phyloP scores from a whole-genome alignment of 2,329 filamentous ascomycete species.

The Neonectria neomacrospora region DNA sequence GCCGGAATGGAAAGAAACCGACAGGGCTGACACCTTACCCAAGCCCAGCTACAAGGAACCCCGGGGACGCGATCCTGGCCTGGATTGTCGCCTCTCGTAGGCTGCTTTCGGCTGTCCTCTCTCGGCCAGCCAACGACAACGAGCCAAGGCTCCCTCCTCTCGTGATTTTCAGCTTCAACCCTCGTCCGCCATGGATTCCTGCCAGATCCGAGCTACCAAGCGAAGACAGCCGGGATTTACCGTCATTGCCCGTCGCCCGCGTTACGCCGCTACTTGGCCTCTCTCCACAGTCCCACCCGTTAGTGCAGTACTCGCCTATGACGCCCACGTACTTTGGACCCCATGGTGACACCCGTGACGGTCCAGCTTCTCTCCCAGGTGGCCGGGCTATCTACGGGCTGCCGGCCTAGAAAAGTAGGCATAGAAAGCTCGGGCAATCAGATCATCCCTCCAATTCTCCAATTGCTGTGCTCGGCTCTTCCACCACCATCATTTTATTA shows the following conservation, averaged over 20 bases:
- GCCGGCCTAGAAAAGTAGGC: not conserved
- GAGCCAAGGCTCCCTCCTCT: not conserved
- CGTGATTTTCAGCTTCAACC: constrained; percentile 1
- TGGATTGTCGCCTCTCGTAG: constrained; percentile 35
- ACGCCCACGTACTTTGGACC: not conserved
- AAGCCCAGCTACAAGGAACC: constrained; percentile 16
- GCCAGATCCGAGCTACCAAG: constrained; percentile 35
- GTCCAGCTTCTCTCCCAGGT: constrained; percentile 12
- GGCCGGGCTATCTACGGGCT: constrained; percentile 9
- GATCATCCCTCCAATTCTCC: constrained; percentile 38
- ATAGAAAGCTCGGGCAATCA: constrained; percentile 32
- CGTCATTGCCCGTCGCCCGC: constrained; percentile 20
- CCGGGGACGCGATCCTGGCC: constrained; percentile 25
- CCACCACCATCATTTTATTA: constrained; percentile 25
- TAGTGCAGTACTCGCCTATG: constrained; percentile 29
- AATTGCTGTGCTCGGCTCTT: constrained; percentile 31
- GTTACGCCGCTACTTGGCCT: constrained; percentile 33
- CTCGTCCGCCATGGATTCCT: constrained; percentile 2
- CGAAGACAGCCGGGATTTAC: constrained; percentile 42
- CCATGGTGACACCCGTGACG: not conserved
- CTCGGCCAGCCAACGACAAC: not conserved
- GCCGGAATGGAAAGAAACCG: not conserved
- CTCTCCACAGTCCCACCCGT: fast-evolving
- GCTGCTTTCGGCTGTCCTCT: constrained; percentile 16
- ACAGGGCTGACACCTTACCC: constrained; percentile 20